Percentiles rank a stretch among this genome's conserved stretches.
These are phyloP conservation scores for Chalciporus chontae DNA, from an alignment of 768 basidiomycete genomes.

Conservation along the genomic window DNA sequence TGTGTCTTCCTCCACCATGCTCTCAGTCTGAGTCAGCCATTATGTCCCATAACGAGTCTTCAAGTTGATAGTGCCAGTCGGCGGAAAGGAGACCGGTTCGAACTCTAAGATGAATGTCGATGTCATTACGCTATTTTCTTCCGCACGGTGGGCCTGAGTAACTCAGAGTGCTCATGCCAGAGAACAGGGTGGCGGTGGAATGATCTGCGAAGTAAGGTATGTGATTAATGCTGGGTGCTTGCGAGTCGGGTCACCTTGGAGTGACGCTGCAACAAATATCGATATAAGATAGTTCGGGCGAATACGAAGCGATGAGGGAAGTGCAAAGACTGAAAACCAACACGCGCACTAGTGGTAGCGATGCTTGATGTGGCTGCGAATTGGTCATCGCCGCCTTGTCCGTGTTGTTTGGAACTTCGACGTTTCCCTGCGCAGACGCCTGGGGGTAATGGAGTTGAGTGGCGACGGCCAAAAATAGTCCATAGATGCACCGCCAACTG, in stretches of 20 bases:
- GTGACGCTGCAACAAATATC: slow-evolving; percentile 22
- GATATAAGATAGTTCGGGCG: slow-evolving; percentile 20
- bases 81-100: slow-evolving; percentile 6
- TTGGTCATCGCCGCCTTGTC: slow-evolving; percentile 35
- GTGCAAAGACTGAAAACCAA: slow-evolving; percentile 6
- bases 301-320: background rate
- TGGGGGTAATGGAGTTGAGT: slow-evolving; percentile 22
- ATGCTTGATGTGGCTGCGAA: background rate
- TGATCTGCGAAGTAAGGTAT: slow-evolving; percentile 8
- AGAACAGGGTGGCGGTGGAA: background rate
- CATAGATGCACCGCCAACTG: background rate
- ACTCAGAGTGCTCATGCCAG: background rate
- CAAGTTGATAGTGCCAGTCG: slow-evolving; percentile 5
- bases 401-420: slow-evolving; percentile 59
- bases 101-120: slow-evolving; percentile 12
- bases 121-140: slow-evolving; percentile 10
- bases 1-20: slow-evolving; percentile 14
- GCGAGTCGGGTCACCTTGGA: slow-evolving; percentile 1
- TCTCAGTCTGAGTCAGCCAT: slow-evolving; percentile 2
- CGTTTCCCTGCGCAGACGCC: slow-evolving; percentile 61
- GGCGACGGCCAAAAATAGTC: background rate
- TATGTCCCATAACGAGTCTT: slow-evolving; percentile 19
- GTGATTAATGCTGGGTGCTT: slow-evolving; percentile 7
- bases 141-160: background rate
- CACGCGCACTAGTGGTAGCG: slow-evolving; percentile 5